Base-by-base conservation (phyloP, 2,329 filamentous ascomycete species). In the Trichoderma polysporum region DNA sequence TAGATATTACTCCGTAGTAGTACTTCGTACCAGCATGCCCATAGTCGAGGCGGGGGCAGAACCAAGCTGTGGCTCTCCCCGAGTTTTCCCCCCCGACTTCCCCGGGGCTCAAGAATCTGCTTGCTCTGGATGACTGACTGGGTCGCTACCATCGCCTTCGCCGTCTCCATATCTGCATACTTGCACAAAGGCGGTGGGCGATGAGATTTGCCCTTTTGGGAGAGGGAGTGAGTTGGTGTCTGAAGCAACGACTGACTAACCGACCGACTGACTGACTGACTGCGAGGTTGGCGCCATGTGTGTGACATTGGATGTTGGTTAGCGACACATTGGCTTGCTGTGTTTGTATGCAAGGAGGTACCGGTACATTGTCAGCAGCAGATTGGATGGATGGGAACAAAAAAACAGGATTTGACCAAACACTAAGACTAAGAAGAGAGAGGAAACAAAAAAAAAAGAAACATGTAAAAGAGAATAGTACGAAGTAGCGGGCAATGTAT, bases 91-190 rank as follows among this genome's bases (percentile, higher is more conserved):
- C 58, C 58, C 58, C 58, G 58, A 50, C 29, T 54, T 63, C 49
- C 49, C 60, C 60, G 50, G 60, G 60, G 49, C 60, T 63, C 60
- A 63, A 33, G 60, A 54, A 54, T 54, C 60, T 54, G 60, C 60
- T 63, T 54, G 60, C 60, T 29, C 49, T 54, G 50, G 49, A 63
- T 63, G 60, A 63, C 60, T 63, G 59, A 39, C 49, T 62, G 22
- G 39, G 17, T 47, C 59, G 33, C 45, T 12, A 17, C 56, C 56
- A n/a, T 54, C 50, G 60, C 50, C 59, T 22, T 56, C 58, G 29
- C 58, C 58, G 45, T 29, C 41, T 37, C 50, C 25, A 45, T n/a
- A 31, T 3, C 10, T 61, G 49, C 60, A 61, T 54, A 54, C 4
- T 17, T 49, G 13, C 39, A 52, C 59, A 53, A 45, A 62, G 49